Evolutionary conservation across 305 asterid species (phyloP).

Genomic region (Fraxinus velutina): DNA sequence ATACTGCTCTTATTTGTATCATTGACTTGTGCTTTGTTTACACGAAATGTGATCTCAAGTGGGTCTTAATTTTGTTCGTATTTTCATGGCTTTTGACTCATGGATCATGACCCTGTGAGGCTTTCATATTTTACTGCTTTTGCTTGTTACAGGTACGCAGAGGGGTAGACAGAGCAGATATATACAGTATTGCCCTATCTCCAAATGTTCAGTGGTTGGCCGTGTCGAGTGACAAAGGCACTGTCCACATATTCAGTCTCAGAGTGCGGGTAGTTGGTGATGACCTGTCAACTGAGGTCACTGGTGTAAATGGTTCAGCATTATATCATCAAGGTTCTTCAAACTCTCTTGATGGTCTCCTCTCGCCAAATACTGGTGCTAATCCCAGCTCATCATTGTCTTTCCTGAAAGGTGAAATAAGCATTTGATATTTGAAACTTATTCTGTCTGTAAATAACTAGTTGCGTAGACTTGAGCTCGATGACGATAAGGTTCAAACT

Average conservation of each 20-base stretch:
- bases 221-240: constrained; percentile 87
- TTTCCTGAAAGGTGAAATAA: constrained; percentile 76
- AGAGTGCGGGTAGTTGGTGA: constrained; percentile 74
- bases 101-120: neutral
- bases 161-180: constrained; percentile 82
- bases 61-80: neutral
- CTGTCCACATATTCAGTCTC: constrained; percentile 84
- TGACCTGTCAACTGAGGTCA: constrained; percentile 46
- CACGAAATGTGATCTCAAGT: neutral
- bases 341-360: constrained; percentile 66
- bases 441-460: constrained; percentile 11
- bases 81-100: constrained; percentile 8
- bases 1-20: neutral
- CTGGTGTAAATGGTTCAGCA: constrained; percentile 43
- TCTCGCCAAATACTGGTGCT: constrained; percentile 64
- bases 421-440: neutral
- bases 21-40: neutral
- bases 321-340: constrained; percentile 25
- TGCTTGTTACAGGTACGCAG: constrained; percentile 72
- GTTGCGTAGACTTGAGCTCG: constrained; percentile 1
- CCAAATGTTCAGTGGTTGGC: constrained; percentile 91
- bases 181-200: constrained; percentile 70
- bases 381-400: constrained; percentile 87
- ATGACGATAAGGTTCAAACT: too few species aligned
- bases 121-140: constrained; percentile 22